Conservation (phyloP, 345 rosid genomes). For the Arabidopsis arenosa region DNA sequence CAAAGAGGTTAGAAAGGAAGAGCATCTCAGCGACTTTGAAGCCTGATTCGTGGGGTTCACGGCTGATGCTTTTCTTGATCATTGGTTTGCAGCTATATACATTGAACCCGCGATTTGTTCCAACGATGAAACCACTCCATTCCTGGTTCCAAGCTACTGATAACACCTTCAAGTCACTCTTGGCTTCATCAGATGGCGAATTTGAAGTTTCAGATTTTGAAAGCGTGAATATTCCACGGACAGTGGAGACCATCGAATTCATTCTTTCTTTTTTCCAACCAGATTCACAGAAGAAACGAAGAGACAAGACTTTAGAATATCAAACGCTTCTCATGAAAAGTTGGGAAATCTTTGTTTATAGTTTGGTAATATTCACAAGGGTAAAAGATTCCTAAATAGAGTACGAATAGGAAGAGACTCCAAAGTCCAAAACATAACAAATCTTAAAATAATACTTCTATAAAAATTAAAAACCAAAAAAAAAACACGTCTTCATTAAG, state of each 20-base stretch:
- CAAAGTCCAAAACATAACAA: not conserved
- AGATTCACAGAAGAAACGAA: slow-evolving; percentile 1
- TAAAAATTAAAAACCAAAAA: not conserved
- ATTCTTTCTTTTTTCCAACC: slow-evolving; percentile 34
- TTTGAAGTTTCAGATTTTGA: slow-evolving; percentile 37
- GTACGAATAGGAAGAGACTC: not conserved
- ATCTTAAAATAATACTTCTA: not conserved
- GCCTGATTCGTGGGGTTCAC: slow-evolving; percentile 61
- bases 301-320: slow-evolving; percentile 6
- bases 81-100: slow-evolving; percentile 69
- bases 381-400: not conserved
- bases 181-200: slow-evolving; percentile 40
- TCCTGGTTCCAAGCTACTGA: slow-evolving; percentile 83
- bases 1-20: slow-evolving; percentile 73
- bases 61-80: slow-evolving; percentile 64
- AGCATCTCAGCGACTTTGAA: slow-evolving; percentile 87
- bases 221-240: slow-evolving; percentile 47
- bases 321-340: not conserved
- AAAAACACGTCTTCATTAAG: not conserved
- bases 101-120: slow-evolving; percentile 68
- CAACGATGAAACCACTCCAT: slow-evolving; percentile 77
- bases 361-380: too few relatives aligned
- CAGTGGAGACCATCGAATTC: slow-evolving; percentile 59
- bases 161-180: slow-evolving; percentile 52
- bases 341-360: not conserved